Evolutionary conservation across 345 rosid species (phyloP), one percentile per base, ranked within the genome.

Genomic region (Alliaria petiolata): DNA sequence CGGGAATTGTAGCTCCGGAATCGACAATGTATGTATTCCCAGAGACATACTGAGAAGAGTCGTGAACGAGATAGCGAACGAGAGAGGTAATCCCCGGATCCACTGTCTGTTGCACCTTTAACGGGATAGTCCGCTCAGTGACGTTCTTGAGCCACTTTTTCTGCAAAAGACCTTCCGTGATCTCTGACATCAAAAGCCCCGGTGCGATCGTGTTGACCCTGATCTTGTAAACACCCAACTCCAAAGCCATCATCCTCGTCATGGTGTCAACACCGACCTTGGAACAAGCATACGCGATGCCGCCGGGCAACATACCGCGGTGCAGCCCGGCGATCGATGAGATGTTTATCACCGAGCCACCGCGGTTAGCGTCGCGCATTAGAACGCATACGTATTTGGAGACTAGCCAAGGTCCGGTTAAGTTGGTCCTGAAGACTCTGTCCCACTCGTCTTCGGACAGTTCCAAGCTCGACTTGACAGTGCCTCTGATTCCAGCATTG

Each of bases 181-280:
- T 87, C 85, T 93, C 98, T 0, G 97, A 90, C 62, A 67, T 83
- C 28, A 88, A 85, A 40, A 88, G 77, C 11, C 92, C 98, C 0
- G 97, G 96, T 2, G 93, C 81, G 33, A 93, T 83, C 1, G 95
- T 80, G 76, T 93, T 90, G 72, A 88, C 95, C 72, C 96, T 76
- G 74, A 93, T 93, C 0, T 90, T 90, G 71, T 83, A 39, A 17
- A 3, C 75, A 15, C 92, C 98, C 38, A 88, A 60, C 78, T 90
- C 98, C 26, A 85, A 0, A 7, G 96, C 93, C 93, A 90, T 93
- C 78, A 88, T 91, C 87, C 73, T 90, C 0, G 93, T 84, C 85
- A 93, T 50, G 31, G 84, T 28, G 73, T 85, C 84, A 19, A 93
- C 39, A 33, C 71, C 91, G 1, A 82, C 75, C 82, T 92, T 88